Conservation (phyloP, 768 basidiomycete genomes). For the Trametes cubensis region DNA sequence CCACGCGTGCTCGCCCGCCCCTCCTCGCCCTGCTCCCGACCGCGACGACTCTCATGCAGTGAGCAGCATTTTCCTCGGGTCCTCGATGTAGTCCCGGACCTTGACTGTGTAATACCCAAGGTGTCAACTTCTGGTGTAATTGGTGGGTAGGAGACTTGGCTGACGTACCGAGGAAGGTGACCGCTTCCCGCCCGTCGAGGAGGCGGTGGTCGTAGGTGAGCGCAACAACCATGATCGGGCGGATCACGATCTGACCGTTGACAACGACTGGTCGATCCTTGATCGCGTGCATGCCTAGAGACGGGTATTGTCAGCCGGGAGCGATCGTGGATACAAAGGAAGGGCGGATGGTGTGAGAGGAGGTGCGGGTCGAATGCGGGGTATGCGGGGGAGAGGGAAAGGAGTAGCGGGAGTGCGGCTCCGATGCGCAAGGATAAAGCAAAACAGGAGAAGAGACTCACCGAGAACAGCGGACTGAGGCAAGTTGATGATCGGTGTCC, state of each 20-base stretch:
- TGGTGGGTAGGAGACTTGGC: conserved; percentile 5
- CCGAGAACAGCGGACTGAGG: conserved; percentile 94
- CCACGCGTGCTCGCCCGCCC: background rate
- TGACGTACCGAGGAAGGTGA: conserved; percentile 91
- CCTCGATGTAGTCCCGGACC: conserved; percentile 92
- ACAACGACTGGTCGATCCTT: conserved; percentile 91
- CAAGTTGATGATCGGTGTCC: conserved; percentile 98
- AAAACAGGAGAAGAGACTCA: conserved; percentile 33
- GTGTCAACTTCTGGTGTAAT: background rate
- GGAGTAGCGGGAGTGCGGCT: conserved; percentile 2
- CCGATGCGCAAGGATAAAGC: conserved; percentile 4
- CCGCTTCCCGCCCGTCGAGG: conserved; percentile 93
- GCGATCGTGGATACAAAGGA: conserved; percentile 6
- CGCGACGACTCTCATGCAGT: conserved; percentile 32
- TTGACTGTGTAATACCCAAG: conserved; percentile 54
- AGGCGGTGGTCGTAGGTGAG: conserved; percentile 95
- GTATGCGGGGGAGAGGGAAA: background rate
- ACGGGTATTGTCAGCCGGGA: background rate
- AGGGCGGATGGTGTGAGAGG: background rate
- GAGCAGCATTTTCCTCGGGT: conserved; percentile 89
- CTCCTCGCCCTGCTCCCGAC: background rate
- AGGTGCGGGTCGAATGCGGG: conserved; percentile 1
- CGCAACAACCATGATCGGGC: conserved; percentile 95
- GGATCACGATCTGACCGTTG: conserved; percentile 92
- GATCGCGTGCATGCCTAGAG: conserved; percentile 87